A percentile compares a stretch with the other conserved stretches of the same genome.
phyloP scores from a whole-genome alignment of 108 stramenopile species.

The Fistulifera pelliculosa region DNA sequence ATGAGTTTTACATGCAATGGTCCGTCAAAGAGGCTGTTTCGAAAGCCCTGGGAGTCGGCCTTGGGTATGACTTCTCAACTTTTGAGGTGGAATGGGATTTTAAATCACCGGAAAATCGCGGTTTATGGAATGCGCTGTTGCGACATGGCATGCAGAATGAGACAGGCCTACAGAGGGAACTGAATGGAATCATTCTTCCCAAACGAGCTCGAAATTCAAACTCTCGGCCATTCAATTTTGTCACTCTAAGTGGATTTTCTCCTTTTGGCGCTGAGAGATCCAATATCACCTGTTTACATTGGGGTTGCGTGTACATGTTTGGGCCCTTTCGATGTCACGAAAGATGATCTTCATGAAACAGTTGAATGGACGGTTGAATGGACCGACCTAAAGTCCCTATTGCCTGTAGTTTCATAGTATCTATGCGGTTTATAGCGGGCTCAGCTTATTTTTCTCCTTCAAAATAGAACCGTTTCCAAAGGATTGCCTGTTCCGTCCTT shows the following conservation, averaged over 20 bases:
- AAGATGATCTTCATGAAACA: neutral
- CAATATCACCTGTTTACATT: neutral
- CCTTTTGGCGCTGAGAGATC: neutral
- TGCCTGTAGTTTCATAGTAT: neutral
- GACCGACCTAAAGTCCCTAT: neutral
- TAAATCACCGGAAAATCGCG: neutral
- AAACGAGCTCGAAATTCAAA: too few species aligned
- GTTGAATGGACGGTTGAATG: slow-evolving; percentile 1
- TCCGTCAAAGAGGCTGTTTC: slow-evolving; percentile 81
- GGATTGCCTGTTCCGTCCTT: neutral
- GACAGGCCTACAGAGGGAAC: too few species aligned
- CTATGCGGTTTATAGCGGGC: too few species aligned
- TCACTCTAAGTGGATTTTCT: neutral
- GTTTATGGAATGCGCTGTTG: neutral
- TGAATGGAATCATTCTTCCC: too few species aligned
- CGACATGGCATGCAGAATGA: too few species aligned
- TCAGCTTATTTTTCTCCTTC: too few species aligned
- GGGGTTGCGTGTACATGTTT: slow-evolving; percentile 1
- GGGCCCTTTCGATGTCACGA: neutral
- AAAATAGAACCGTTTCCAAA: too few species aligned
- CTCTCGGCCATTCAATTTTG: too few species aligned
- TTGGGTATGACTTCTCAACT: slow-evolving; percentile 42
- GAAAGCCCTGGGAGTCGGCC: slow-evolving; percentile 72
- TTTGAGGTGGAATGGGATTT: slow-evolving; percentile 34
- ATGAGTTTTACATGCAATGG: slow-evolving; percentile 75